Conservation (phyloP, 2,329 filamentous ascomycete genomes). For the Bipolaris sorokiniana region DNA sequence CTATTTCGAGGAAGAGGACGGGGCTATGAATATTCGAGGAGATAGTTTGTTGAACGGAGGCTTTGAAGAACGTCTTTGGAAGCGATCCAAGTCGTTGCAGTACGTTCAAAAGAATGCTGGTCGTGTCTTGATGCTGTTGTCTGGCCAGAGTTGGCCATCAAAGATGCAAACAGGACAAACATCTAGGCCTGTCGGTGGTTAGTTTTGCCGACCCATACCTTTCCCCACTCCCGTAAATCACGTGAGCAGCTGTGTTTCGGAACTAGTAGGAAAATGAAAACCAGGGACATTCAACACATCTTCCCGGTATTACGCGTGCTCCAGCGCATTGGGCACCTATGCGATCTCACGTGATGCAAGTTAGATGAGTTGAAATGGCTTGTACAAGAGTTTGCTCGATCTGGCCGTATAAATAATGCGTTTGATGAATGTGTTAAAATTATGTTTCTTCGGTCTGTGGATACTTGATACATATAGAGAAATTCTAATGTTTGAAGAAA, state of each 20-base stretch:
- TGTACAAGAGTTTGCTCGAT: too few species aligned
- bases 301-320: neutral
- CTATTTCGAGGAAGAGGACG: neutral
- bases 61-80: neutral
- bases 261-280: neutral
- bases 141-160: constrained; percentile 32
- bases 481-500: too few species aligned
- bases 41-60: neutral
- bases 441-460: too few species aligned
- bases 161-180: constrained; percentile 35
- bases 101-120: neutral
- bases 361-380: neutral
- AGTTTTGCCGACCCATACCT: constrained; percentile 12
- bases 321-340: neutral
- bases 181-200: constrained; percentile 15
- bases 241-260: neutral
- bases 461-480: too few species aligned
- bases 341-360: neutral
- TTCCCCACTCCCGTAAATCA: neutral
- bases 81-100: neutral
- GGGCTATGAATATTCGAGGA: neutral
- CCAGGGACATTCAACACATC: rapidly evolving
- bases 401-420: too few species aligned
- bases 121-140: constrained; percentile 22
- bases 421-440: too few species aligned